phyloP scores from a whole-genome alignment of 2,329 filamentous ascomycete species.

The Calonectria pseudoreteaudii region DNA sequence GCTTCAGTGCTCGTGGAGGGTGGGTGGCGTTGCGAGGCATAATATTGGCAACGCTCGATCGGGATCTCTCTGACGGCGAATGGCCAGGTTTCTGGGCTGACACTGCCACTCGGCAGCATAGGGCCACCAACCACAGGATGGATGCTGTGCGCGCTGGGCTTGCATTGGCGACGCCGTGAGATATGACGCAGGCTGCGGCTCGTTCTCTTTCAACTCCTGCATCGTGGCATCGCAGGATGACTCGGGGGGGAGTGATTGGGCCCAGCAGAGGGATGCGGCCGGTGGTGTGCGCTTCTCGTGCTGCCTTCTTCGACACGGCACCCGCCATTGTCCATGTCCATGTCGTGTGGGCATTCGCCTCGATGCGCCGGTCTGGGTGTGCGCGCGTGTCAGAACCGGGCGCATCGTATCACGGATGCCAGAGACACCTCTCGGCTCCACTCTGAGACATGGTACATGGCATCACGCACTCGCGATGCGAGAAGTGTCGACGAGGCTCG shows the following conservation, averaged over 20 bases:
- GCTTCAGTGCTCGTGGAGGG: background rate
- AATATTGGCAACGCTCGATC: background rate
- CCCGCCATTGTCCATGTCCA: too few relatives aligned
- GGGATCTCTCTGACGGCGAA: background rate
- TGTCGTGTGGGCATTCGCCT: background rate
- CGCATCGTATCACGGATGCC: background rate
- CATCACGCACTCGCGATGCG: constrained; percentile 13
- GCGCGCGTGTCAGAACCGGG: background rate
- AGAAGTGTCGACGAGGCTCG: constrained; percentile 20
- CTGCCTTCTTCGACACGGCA: background rate
- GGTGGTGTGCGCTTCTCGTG: background rate
- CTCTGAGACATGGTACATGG: constrained; percentile 14
- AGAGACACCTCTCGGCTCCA: constrained; percentile 21
- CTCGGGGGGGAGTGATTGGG: constrained; percentile 1
- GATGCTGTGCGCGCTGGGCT: constrained; percentile 7
- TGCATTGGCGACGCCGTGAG: background rate
- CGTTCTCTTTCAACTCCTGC: background rate
- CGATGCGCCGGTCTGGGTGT: background rate
- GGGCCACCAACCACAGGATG: constrained; percentile 3
- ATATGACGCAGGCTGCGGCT: background rate
- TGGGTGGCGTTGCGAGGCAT: background rate
- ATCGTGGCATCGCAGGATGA: background rate
- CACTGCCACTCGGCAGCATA: background rate
- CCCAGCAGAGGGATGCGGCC: background rate
- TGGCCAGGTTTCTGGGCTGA: background rate